Evolutionary conservation across 1,284 basidiomycete species (phyloP), one percentile per base, ranked within the genome.

Genomic region (Singerocomus inundabilis): DNA sequence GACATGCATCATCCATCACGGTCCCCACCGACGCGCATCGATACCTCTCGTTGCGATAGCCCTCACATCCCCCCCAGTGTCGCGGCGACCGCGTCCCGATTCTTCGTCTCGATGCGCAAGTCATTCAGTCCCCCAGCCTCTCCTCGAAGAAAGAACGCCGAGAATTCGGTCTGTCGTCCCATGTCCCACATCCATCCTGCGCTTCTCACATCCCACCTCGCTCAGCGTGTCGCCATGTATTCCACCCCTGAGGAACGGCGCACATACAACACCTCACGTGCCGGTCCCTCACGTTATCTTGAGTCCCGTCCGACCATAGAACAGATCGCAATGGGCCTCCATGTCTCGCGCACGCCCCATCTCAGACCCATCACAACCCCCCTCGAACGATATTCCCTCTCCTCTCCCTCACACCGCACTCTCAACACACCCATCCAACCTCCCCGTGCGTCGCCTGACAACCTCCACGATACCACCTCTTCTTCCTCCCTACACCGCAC

Each of bases 301-400:
- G 68, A 75, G 57, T 61, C 72, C 28, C 81, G 77, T n/a, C 85
- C 85, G 3, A 84, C 82, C 46, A 73, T 85, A 38, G 80, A 84
- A 58, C 84, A 87, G 66, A 87, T 87, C 54, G 81, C 84, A 15
- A 88, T 87, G 84, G 85, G 84, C 24, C 73, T 87, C 18, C 85
- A 87, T 63, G 70, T 85, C 28, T 88, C 85, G 11, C 80, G 82
- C 37, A 88, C 85, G 2, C 84, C 85, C 6, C 84, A 87, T 62
- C 66, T 87, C 26, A 76, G 80, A 45, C 72, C 76, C 21, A 28
- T 44, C 32, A 26, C 51, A 13, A 55, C 40, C 36, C 42, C 61
- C 13, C 54, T 48, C 38, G 63, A 56, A 9, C 57, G 59, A 30
- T 41, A 61, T 41, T 44, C 54, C 5, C 15, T 55, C 5, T 42